Evolutionary conservation across 306 rosid genomes (phyloP).

Genomic region (Mimosa bimucronata): DNA sequence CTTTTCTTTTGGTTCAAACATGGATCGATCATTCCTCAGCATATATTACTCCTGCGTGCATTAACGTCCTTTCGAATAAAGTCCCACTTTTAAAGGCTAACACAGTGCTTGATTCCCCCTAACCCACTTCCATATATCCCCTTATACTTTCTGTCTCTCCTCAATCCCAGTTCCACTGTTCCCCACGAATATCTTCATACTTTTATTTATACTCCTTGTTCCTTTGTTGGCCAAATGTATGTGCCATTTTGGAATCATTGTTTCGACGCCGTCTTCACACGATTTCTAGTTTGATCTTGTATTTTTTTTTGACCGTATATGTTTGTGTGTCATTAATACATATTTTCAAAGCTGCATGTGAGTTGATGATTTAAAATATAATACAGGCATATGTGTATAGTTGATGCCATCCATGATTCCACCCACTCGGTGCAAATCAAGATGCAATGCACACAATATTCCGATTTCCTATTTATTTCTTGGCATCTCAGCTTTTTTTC

Average conservation of each 20-base stretch:
- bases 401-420: constrained; percentile 8
- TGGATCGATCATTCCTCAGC: not conserved
- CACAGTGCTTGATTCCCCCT: constrained; percentile 30
- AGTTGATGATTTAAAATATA: not conserved
- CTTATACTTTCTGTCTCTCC: constrained; percentile 24
- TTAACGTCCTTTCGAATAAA: constrained; percentile 11
- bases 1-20: not conserved
- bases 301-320: not conserved
- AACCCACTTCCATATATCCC: constrained; percentile 18
- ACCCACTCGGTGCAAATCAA: not conserved
- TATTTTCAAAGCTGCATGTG: not conserved
- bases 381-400: not conserved
- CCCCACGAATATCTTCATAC: not conserved
- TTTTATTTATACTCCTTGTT: not conserved
- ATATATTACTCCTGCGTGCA: not conserved
- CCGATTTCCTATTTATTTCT: not conserved
- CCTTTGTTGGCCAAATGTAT: not conserved
- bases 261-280: not conserved
- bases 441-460: not conserved
- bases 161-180: not conserved
- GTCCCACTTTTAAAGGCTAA: constrained; percentile 5
- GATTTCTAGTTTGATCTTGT: no score
- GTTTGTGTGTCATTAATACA: not conserved
- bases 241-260: not conserved
- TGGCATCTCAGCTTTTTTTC: not conserved